These are phyloP conservation scores for Fusarium sp. DNA, from an alignment of 2,329 filamentous ascomycete genomes.

Conservation along the genomic window DNA sequence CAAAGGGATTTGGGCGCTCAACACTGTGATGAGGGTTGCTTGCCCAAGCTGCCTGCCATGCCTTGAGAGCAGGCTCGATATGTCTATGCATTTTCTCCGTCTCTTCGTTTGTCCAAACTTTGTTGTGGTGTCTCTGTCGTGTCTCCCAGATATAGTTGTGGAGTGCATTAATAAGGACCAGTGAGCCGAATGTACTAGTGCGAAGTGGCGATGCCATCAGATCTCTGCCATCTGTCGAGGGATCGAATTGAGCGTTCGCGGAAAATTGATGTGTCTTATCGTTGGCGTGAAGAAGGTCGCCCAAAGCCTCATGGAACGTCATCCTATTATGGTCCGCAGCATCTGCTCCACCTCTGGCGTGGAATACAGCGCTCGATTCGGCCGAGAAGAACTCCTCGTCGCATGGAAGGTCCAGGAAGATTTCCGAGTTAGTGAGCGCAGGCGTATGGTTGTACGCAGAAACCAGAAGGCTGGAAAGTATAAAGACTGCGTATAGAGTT, in stretches of 20 bases:
- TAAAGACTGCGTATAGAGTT: constrained; percentile 91
- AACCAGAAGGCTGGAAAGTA: constrained; percentile 89
- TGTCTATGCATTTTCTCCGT: constrained; percentile 96
- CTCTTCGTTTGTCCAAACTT: constrained; percentile 90
- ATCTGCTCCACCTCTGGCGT: constrained; percentile 77
- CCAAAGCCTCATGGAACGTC: constrained; percentile 85
- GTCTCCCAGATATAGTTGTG: constrained; percentile 99
- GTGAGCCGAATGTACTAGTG: constrained; percentile 91
- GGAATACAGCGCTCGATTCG: constrained; percentile 84
- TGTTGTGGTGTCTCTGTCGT: constrained; percentile 86
- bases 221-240: constrained; percentile 50
- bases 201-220: constrained; percentile 72
- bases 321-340: constrained; percentile 76
- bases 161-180: constrained; percentile 91
- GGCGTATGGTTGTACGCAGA: constrained; percentile 94
- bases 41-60: constrained; percentile 94
- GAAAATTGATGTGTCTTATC: constrained; percentile 66
- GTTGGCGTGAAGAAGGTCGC: constrained; percentile 82
- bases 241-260: constrained; percentile 33
- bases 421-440: constrained; percentile 92
- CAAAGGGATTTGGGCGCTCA: constrained; percentile 86
- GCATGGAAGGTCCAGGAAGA: constrained; percentile 87
- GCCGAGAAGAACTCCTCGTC: constrained; percentile 92
- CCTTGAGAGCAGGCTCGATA: constrained; percentile 91
- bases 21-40: constrained; percentile 86